Evolutionary conservation across 2,329 filamentous ascomycete species (phyloP).

Genomic region (Alternaria brassicicola): DNA sequence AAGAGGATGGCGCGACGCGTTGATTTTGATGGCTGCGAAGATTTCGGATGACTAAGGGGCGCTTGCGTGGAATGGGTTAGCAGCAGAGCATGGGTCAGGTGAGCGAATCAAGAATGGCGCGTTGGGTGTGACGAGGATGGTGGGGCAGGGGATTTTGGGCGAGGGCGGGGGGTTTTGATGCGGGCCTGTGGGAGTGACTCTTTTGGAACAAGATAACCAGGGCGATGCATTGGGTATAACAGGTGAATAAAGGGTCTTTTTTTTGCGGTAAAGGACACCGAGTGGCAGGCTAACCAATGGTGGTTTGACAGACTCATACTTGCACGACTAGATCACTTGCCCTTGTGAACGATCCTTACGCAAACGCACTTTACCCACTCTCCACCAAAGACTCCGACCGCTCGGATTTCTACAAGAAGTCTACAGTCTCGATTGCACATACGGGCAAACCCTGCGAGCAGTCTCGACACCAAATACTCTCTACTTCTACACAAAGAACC

Average conservation of each 20-base stretch:
- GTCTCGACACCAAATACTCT: neutral
- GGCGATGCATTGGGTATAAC: neutral
- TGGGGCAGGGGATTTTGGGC: conserved; percentile 24
- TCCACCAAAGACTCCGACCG: neutral
- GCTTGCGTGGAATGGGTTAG: conserved; percentile 19
- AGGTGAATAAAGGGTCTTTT: conserved; percentile 3
- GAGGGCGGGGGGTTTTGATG: conserved; percentile 20
- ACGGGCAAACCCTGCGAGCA: conserved; percentile 5
- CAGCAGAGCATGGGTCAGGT: neutral
- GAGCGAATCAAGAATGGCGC: conserved; percentile 25
- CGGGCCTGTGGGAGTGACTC: conserved; percentile 12
- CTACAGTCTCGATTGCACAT: neutral
- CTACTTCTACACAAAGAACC: conserved; percentile 11
- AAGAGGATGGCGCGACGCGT: conserved; percentile 25
- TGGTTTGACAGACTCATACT: conserved; percentile 15
- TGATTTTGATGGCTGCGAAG: conserved; percentile 18
- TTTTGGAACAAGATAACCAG: conserved; percentile 13
- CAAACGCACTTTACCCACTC: conserved; percentile 12
- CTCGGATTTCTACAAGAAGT: neutral
- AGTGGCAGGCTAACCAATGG: conserved; percentile 12
- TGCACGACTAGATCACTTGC: conserved; percentile 12
- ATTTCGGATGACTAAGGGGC: conserved; percentile 36
- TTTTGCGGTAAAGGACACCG: neutral
- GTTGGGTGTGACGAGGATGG: conserved; percentile 23
- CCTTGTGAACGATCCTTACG: conserved; percentile 6